Base-by-base conservation (phyloP, 2,329 filamentous ascomycete genomes). In the Simplicillium sp. region DNA sequence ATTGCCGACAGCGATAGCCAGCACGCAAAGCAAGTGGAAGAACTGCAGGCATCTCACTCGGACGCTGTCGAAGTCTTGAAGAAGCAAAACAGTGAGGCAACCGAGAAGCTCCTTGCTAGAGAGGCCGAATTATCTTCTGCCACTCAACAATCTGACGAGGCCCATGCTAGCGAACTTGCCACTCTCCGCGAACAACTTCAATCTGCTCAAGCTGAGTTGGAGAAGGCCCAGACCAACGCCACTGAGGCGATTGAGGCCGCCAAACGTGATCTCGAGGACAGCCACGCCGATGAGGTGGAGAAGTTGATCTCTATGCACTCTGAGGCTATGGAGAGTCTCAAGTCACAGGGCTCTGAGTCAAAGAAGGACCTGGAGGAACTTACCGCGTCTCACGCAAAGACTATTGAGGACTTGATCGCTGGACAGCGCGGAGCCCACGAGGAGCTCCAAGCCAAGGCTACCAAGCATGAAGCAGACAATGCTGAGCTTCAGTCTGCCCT, bases 211-310 rank as follows among this genome's bases (percentile, higher is more conserved):
- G 56, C 57, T 9, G 70, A 75, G 45, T 54, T 75, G 7, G 64
- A 70, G 49, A 63, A 67, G 47, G 56, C 68, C 7, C 62, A 69
- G 37, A 55, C 58, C 1, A 56, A 62, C 37, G 65, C 66, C 49
- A 58, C 62, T 8, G 60, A 70, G 34, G 66, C 68, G 12, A 54
- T 72, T 14, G 67, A 73, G 39, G 55, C 58, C 29, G 59, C 65
- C 32, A 68, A 64, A 55, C 58, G 62, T 13, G 65, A 70, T 15
- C 61, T 71, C 32, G 60, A 71, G 46, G 57, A 62, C 29, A 63
- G 61, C 50, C 62, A 71, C 53, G 61, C 67, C 34, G 59, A 59
- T 16, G 67, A 73, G 44, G 58, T 77, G 17, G 65, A 71, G 48
- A 68, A 68, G 47, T 55, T 73, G 14, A 55, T 66, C 31, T 55